Conservation (phyloP, 2,329 filamentous ascomycete genomes). For the Colletotrichum agaves region DNA sequence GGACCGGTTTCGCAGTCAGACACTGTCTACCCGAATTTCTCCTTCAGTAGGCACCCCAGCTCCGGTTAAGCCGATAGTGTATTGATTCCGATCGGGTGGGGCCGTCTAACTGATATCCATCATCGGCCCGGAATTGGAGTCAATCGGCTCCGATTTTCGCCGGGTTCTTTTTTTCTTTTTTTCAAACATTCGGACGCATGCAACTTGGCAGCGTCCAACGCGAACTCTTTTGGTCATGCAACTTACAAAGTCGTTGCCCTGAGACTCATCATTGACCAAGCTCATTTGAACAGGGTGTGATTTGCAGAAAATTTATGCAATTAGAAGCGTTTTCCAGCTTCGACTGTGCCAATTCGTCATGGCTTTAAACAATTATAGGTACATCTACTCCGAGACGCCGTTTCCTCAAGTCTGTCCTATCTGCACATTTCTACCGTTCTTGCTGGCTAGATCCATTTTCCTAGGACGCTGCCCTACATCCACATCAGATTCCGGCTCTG, state of each 20-base stretch:
- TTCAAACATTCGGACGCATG: too few species aligned
- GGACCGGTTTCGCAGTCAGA: neutral
- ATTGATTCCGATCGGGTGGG: neutral
- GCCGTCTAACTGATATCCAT: neutral
- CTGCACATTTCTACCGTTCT: neutral
- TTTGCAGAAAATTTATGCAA: neutral
- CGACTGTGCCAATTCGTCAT: neutral
- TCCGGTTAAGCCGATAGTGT: neutral
- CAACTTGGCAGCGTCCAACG: neutral
- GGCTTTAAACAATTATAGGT: neutral
- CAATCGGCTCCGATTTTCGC: neutral
- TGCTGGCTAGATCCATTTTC: neutral
- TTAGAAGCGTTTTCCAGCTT: neutral
- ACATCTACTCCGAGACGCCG: too few species aligned
- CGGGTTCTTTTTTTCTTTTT: too few species aligned
- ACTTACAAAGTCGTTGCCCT: neutral
- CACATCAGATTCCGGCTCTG: conserved; percentile 60
- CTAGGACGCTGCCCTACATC: conserved; percentile 48
- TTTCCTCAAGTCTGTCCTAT: too few species aligned
- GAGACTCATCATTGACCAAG: too few species aligned
- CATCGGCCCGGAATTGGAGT: neutral
- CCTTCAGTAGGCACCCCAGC: neutral
- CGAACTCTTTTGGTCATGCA: neutral
- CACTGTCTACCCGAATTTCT: neutral
- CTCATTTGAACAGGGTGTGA: too few species aligned